phyloP scores from a whole-genome alignment of 2,329 filamentous ascomycete species.

The Aureobasidium melanogenum region DNA sequence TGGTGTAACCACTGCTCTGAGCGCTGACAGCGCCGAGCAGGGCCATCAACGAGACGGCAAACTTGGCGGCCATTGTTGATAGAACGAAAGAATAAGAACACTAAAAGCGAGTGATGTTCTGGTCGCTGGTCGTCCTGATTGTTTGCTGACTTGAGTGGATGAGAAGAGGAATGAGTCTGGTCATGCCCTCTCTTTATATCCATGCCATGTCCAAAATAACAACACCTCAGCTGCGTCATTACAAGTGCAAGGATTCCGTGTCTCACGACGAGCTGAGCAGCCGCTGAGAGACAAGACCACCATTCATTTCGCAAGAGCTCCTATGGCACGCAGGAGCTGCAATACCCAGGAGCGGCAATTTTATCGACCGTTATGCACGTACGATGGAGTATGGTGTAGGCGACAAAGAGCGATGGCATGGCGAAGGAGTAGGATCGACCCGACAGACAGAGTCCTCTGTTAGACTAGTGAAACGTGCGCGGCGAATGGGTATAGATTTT shows the following conservation, averaged over 20 bases:
- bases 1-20: background rate
- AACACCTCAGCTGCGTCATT: background rate
- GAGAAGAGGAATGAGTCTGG: slow-evolving; percentile 1
- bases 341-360: slow-evolving; percentile 5
- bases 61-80: slow-evolving; percentile 7
- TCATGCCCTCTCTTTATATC: slow-evolving; percentile 1
- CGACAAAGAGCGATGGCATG: background rate
- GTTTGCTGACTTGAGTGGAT: background rate
- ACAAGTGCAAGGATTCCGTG: background rate
- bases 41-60: slow-evolving; percentile 7
- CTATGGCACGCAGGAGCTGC: slow-evolving; percentile 5
- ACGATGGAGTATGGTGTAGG: background rate
- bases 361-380: slow-evolving; percentile 8
- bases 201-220: background rate
- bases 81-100: background rate
- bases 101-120: slow-evolving; percentile 9
- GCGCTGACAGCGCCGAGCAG: slow-evolving; percentile 1
- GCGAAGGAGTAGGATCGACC: slow-evolving; percentile 1
- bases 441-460: slow-evolving; percentile 2
- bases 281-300: background rate
- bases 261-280: slow-evolving; percentile 5
- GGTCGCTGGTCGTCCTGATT: background rate
- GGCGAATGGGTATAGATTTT: background rate
- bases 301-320: slow-evolving; percentile 7
- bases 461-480: slow-evolving; percentile 9